These are phyloP conservation scores for Bryoglossum gracile DNA, from an alignment of 495 filamentous ascomycete genomes.

Conservation along the genomic window DNA sequence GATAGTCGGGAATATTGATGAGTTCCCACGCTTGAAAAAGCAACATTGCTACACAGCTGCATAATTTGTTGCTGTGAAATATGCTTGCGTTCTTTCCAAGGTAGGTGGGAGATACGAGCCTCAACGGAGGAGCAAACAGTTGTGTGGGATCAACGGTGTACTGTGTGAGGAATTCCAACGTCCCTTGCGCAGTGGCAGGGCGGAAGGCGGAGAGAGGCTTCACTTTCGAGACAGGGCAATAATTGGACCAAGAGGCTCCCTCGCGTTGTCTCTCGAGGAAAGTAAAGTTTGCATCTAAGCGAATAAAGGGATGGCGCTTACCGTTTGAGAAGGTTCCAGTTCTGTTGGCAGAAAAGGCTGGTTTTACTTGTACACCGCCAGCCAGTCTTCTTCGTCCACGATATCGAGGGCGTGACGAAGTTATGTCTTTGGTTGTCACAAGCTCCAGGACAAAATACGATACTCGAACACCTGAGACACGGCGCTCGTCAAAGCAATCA, in stretches of 20 bases:
- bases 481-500: neutral
- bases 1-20: too few species aligned
- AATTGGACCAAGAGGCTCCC: neutral
- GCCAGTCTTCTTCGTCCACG: constrained; percentile 26
- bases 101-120: constrained; percentile 16
- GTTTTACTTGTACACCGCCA: constrained; percentile 1
- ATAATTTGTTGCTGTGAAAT: too few species aligned
- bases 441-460: constrained; percentile 8
- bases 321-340: constrained; percentile 16
- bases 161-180: constrained; percentile 7
- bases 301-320: constrained; percentile 15
- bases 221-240: constrained; percentile 7
- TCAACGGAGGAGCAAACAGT: neutral
- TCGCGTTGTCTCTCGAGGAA: neutral
- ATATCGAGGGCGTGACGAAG: constrained; percentile 4
- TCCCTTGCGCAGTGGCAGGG: constrained; percentile 19
- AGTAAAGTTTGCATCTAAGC: constrained; percentile 1
- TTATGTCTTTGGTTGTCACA: constrained; percentile 7
- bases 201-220: constrained; percentile 13
- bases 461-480: constrained; percentile 9
- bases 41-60: too few species aligned
- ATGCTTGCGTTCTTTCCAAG: neutral
- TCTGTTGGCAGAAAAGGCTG: constrained; percentile 2
- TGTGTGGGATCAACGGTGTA: constrained; percentile 2
- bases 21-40: too few species aligned